These are phyloP conservation scores for Aspergillus pseudonomiae DNA, from an alignment of 2,329 filamentous ascomycete species.

Conservation along the genomic window DNA sequence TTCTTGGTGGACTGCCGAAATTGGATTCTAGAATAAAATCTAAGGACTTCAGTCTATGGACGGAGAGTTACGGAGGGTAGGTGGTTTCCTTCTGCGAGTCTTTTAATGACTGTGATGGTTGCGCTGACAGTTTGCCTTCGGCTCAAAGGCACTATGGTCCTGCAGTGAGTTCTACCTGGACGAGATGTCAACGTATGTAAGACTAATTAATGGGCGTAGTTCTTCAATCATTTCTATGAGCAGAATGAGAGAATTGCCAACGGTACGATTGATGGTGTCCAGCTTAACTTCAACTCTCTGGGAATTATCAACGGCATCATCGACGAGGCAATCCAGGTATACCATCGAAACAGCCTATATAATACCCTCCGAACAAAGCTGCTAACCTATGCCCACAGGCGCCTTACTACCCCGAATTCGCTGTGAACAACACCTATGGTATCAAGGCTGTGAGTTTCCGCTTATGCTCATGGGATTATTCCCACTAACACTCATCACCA, in stretches of 20 bases:
- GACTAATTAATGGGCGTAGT: conserved; percentile 38
- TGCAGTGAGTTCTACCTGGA: conserved; percentile 30
- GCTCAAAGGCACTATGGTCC: conserved; percentile 53
- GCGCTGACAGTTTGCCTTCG: conserved; percentile 18
- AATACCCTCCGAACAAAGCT: neutral
- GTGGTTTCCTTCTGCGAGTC: conserved; percentile 17
- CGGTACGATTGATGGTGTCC: conserved; percentile 51
- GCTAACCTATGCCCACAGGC: conserved; percentile 24
- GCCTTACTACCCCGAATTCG: conserved; percentile 55
- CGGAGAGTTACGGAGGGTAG: conserved; percentile 56
- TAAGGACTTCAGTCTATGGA: conserved; percentile 62
- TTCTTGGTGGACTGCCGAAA: conserved; percentile 53
- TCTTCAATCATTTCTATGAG: conserved; percentile 61
- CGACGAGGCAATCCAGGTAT: conserved; percentile 53
- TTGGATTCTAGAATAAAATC: conserved; percentile 54
- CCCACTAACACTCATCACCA: neutral
- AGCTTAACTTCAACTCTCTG: conserved; percentile 58
- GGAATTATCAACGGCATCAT: conserved; percentile 62
- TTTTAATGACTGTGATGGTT: neutral
- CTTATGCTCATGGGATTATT: neutral
- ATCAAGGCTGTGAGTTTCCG: conserved; percentile 43
- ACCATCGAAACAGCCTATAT: neutral
- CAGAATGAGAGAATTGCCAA: conserved; percentile 60
- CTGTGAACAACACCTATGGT: conserved; percentile 59
- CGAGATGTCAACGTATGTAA: neutral